These are phyloP conservation scores for Sicyos edulis DNA, from an alignment of 306 rosid species.

Conservation along the genomic window DNA sequence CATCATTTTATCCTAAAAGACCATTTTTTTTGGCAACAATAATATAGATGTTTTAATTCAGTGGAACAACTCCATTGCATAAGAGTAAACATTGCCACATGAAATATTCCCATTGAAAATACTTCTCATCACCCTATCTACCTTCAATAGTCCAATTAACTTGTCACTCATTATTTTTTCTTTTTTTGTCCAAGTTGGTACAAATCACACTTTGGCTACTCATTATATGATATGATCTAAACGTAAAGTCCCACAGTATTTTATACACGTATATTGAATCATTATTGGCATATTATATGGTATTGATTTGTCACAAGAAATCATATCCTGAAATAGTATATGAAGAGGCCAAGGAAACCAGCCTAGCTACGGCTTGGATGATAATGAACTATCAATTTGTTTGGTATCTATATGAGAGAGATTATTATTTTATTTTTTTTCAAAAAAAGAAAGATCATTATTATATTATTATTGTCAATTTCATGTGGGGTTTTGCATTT, in stretches of 20 bases:
- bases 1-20: too few relatives aligned
- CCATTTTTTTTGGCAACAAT: too few relatives aligned
- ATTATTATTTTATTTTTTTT: background rate
- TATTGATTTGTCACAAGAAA: constrained; percentile 25
- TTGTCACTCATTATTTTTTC: background rate
- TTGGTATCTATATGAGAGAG: background rate
- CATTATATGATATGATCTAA: constrained; percentile 4
- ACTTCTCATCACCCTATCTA: background rate
- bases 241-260: background rate
- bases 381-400: constrained; percentile 2
- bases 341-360: constrained; percentile 30
- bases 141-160: background rate
- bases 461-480: constrained; percentile 9
- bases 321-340: constrained; percentile 28
- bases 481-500: constrained; percentile 18
- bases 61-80: too few relatives aligned
- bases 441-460: too few relatives aligned
- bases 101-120: too few relatives aligned
- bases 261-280: background rate
- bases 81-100: too few relatives aligned
- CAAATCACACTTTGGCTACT: background rate
- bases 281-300: background rate
- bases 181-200: too few relatives aligned
- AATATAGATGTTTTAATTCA: too few relatives aligned
- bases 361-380: constrained; percentile 21